Conservation (phyloP, 2,329 filamentous ascomycete species). For the Clathrospora elynae region DNA sequence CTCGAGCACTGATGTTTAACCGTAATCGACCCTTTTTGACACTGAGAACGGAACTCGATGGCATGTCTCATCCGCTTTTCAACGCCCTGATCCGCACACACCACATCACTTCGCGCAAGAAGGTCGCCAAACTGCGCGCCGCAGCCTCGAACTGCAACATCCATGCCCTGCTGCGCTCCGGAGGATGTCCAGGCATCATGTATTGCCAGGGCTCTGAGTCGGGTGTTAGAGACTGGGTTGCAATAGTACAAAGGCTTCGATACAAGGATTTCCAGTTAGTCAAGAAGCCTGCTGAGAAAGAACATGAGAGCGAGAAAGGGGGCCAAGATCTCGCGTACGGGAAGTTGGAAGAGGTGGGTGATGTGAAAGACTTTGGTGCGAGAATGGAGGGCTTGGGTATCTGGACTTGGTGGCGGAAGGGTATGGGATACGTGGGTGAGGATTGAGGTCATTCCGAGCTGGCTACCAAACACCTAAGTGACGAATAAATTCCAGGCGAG, state of each 20-base stretch:
- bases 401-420: slow-evolving; percentile 68
- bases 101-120: slow-evolving; percentile 81
- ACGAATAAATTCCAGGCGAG: too few relatives aligned
- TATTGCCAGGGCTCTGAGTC: slow-evolving; percentile 69
- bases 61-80: slow-evolving; percentile 42
- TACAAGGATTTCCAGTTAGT: slow-evolving; percentile 76
- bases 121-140: slow-evolving; percentile 67
- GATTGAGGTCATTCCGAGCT: too few relatives aligned
- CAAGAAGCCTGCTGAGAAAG: slow-evolving; percentile 55
- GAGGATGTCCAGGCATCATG: slow-evolving; percentile 76
- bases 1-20: background rate
- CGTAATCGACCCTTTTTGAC: background rate
- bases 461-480: too few relatives aligned
- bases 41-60: slow-evolving; percentile 1
- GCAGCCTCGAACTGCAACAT: slow-evolving; percentile 65
- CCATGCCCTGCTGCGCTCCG: slow-evolving; percentile 69
- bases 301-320: slow-evolving; percentile 1
- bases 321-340: slow-evolving; percentile 25
- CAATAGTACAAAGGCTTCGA: slow-evolving; percentile 64
- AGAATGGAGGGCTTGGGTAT: slow-evolving; percentile 66
- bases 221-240: slow-evolving; percentile 67
- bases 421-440: slow-evolving; percentile 62
- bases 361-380: slow-evolving; percentile 67
- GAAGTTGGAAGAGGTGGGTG: slow-evolving; percentile 62
- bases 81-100: slow-evolving; percentile 76